Evolutionary conservation across 805 yeast species (phyloP).

Genomic region (Huiozyma sinensis): DNA sequence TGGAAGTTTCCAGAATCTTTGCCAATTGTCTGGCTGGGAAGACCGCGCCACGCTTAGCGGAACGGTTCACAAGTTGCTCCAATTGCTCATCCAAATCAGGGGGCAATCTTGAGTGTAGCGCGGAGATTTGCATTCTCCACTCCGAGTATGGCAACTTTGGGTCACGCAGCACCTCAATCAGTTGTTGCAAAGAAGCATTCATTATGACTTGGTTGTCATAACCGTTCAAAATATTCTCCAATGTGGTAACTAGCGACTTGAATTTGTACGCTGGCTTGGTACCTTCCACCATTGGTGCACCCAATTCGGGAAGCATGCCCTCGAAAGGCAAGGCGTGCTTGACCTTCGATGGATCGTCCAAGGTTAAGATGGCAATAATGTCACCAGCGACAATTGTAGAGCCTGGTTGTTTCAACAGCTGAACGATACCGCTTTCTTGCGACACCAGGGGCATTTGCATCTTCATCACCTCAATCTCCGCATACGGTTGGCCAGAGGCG

Average conservation of each 20-base stretch:
- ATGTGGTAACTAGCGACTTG: slow-evolving; percentile 43
- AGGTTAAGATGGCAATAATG: slow-evolving; percentile 83
- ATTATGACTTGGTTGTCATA: slow-evolving; percentile 92
- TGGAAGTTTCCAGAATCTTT: slow-evolving; percentile 57
- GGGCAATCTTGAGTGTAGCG: slow-evolving; percentile 86
- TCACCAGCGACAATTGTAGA: slow-evolving; percentile 96
- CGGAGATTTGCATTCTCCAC: slow-evolving; percentile 79
- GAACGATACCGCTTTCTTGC: slow-evolving; percentile 86
- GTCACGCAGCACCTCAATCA: slow-evolving; percentile 64
- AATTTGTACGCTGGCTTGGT: slow-evolving; percentile 74
- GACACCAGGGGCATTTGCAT: slow-evolving; percentile 98
- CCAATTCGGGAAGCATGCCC: slow-evolving; percentile 84
- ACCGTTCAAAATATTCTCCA: slow-evolving; percentile 76
- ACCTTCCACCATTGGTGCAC: slow-evolving; percentile 75
- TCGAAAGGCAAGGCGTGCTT: slow-evolving; percentile 93
- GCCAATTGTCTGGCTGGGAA: slow-evolving; percentile 87
- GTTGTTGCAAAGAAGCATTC: slow-evolving; percentile 67
- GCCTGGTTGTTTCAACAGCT: slow-evolving; percentile 93
- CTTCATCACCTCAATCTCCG: slow-evolving; percentile 99
- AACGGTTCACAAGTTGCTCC: slow-evolving; percentile 54
- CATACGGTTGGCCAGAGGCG: slow-evolving; percentile 83
- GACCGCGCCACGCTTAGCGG: slow-evolving; percentile 55
- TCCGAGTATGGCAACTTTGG: slow-evolving; percentile 85
- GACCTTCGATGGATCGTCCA: slow-evolving; percentile 95
- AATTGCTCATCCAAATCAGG: slow-evolving; percentile 60